Evolutionary conservation across 2,329 filamentous ascomycete genomes (phyloP).

Genomic region (Fusarium xylarioides): DNA sequence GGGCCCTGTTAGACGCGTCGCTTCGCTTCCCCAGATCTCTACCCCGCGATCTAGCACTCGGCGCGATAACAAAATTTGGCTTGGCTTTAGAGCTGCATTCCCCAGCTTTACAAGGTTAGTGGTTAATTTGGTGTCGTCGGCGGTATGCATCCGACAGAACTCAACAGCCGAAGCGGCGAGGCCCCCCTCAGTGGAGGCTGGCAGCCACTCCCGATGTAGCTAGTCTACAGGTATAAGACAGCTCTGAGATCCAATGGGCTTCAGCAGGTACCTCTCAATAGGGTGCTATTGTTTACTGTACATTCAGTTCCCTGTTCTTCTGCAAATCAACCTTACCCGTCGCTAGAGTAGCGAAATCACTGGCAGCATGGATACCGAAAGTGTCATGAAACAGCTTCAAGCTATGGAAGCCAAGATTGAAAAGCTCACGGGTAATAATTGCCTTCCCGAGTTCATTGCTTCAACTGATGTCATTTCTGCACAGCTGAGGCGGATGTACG

Average conservation of each 20-base stretch:
- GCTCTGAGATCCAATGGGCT: background rate
- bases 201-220: background rate
- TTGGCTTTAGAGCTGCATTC: background rate
- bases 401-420: background rate
- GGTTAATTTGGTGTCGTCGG: background rate
- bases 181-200: background rate
- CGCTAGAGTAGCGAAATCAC: background rate
- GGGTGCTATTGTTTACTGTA: background rate
- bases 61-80: background rate
- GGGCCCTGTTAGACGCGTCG: background rate
- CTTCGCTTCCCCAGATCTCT: background rate
- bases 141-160: background rate
- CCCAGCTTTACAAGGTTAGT: background rate
- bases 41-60: background rate
- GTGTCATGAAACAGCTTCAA: background rate
- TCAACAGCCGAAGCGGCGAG: background rate
- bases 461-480: too few species aligned
- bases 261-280: background rate
- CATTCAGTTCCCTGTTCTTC: background rate
- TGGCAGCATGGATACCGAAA: background rate
- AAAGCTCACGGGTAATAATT: background rate
- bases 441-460: rapidly evolving
- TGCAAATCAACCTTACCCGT: background rate
- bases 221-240: background rate
- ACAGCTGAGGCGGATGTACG: background rate